Evolutionary conservation across 768 basidiomycete genomes (phyloP).

Genomic region (Termitomyces sp.): DNA sequence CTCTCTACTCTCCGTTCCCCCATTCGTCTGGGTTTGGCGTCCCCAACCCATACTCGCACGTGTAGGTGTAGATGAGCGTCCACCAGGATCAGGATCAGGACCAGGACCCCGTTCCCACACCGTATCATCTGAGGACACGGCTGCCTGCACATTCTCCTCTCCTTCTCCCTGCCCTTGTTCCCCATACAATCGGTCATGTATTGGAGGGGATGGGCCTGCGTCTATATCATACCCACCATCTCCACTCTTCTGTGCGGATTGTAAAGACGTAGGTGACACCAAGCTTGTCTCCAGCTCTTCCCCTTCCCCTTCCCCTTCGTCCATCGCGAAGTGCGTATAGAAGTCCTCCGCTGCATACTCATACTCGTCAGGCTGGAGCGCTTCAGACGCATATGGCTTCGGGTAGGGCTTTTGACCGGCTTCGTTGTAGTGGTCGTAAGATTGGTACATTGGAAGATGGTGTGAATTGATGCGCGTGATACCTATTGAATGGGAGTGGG

Average conservation of each 20-base stretch:
- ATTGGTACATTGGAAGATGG: neutral
- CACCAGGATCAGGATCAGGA: neutral
- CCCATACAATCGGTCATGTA: neutral
- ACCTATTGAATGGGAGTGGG: constrained; percentile 17
- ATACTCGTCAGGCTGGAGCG: neutral
- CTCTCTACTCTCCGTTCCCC: neutral
- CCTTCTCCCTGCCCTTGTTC: neutral
- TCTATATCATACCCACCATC: neutral
- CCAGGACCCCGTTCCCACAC: constrained; percentile 3
- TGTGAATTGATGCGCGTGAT: neutral
- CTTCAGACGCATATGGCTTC: neutral
- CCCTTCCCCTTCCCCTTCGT: neutral
- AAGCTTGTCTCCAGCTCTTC: constrained; percentile 1
- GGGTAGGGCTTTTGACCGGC: neutral
- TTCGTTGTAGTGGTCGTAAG: neutral
- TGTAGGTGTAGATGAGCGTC: neutral
- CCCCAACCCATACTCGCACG: constrained; percentile 2
- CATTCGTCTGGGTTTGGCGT: neutral
- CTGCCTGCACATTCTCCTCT: neutral
- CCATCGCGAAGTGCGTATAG: neutral
- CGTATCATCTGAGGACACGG: constrained; percentile 8
- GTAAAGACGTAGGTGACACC: neutral
- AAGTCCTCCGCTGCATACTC: neutral
- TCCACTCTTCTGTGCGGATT: neutral
- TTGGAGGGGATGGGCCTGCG: neutral